Percentiles rank a stretch among this genome's conserved stretches.
Conservation (phyloP, 1,139 yeast species). For the Pichia kudriavzevii region DNA sequence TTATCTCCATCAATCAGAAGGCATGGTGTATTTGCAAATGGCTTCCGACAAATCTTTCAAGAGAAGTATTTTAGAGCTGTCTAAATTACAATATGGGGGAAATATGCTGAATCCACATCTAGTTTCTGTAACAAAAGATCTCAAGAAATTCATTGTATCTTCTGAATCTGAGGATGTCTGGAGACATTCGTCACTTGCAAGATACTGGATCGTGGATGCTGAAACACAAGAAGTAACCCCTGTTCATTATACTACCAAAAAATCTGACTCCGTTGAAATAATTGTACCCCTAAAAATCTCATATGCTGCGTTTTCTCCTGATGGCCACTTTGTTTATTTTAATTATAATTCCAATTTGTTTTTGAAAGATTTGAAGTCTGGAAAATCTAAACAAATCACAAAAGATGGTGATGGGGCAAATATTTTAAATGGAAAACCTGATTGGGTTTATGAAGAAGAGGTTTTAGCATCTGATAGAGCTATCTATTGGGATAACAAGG, state of each 20-base stretch:
- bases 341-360: constrained; percentile 60
- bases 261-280: constrained; percentile 20
- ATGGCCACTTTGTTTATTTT: constrained; percentile 57
- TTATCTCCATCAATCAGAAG: constrained; percentile 17
- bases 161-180: constrained; percentile 52
- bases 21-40: constrained; percentile 18
- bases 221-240: constrained; percentile 34
- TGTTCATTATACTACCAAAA: constrained; percentile 27
- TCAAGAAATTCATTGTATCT: constrained; percentile 41
- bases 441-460: constrained; percentile 97
- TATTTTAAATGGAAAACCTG: constrained; percentile 82
- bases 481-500: constrained; percentile 86
- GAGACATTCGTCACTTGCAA: constrained; percentile 68
- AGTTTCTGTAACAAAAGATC: constrained; percentile 30
- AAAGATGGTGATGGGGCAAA: constrained; percentile 50
- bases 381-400: constrained; percentile 47
- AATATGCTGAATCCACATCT: constrained; percentile 16
- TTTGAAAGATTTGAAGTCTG: constrained; percentile 24
- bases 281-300: constrained; percentile 25
- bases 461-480: constrained; percentile 58
- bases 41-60: constrained; percentile 20
- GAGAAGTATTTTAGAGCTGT: constrained; percentile 17
- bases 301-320: constrained; percentile 72
- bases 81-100: constrained; percentile 16
- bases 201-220: constrained; percentile 57